phyloP scores from a whole-genome alignment of 164 flowering plant species.

The Aristolochia fimbriata region DNA sequence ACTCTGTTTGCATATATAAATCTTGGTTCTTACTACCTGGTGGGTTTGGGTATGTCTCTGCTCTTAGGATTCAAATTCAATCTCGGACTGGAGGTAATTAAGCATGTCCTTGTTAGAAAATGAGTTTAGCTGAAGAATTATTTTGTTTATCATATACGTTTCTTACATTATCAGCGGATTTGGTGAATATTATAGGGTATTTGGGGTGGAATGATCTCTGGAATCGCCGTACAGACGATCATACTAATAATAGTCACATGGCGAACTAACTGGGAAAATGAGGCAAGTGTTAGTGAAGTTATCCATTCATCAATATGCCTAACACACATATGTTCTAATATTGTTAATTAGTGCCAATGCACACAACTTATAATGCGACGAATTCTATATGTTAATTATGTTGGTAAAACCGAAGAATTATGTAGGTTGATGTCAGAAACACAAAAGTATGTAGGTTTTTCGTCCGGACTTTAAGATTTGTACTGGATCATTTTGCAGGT shows the following conservation, averaged over 20 bases:
- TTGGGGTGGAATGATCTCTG: slow-evolving; percentile 10
- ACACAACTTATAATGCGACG: too few species aligned
- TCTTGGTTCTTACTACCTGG: slow-evolving; percentile 47
- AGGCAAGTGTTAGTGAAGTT: slow-evolving; percentile 1
- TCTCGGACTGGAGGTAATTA: slow-evolving; percentile 50
- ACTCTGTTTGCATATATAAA: slow-evolving; percentile 51
- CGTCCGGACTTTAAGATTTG: too few species aligned
- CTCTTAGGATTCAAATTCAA: slow-evolving; percentile 29
- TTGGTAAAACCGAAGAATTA: too few species aligned
- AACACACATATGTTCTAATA: too few species aligned
- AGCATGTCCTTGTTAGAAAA: neutral
- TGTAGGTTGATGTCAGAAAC: too few species aligned
- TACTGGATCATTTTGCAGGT: too few species aligned
- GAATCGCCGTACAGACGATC: slow-evolving; percentile 1
- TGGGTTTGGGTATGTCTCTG: slow-evolving; percentile 56
- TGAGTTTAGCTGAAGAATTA: neutral
- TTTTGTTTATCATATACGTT: neutral
- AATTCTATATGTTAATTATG: too few species aligned
- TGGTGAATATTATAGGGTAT: neutral
- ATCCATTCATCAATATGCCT: too few species aligned
- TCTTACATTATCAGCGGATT: too few species aligned
- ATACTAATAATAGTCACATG: neutral
- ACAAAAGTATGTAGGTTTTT: too few species aligned
- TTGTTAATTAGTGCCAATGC: too few species aligned
- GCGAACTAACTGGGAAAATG: slow-evolving; percentile 10